Base-by-base conservation (phyloP, 257 asterid genomes). In the Striga asiatica region DNA sequence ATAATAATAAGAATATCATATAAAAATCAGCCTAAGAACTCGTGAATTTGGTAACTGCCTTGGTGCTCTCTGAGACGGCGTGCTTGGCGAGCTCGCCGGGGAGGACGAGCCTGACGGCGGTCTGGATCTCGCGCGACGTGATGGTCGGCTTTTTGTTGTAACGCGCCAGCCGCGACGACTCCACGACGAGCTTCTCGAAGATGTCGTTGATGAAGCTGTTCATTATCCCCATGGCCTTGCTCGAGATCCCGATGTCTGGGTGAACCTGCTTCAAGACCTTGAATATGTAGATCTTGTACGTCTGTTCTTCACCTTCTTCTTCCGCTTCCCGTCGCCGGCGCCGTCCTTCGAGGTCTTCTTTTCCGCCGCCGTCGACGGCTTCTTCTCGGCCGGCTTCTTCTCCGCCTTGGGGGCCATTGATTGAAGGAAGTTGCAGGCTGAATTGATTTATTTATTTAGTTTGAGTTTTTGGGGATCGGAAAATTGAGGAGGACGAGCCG, bases 21-120 rank as follows among this genome's bases (percentile, higher is more conserved):
- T n/a, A n/a, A n/a, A n/a, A n/a, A n/a, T n/a, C n/a, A n/a, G n/a
- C n/a, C n/a, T 17, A 35, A 25, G 78, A 76, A 24, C 74, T 72
- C 1, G 76, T 72, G 60, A 76, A 76, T 66, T 72, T 76, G 6
- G 76, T 76, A 5, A 76, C 78, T 13, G 74, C 78, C 63, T 68
- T 72, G 0, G 76, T 72, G 2, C 81, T 78, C 65, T 72, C 76
- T n/a, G 82, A 76, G 35, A 72, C 76, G 16, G 74, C 78, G 46
- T 72, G 82, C 20, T 76, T 76, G n/a, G 78, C 76, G 43, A 76
- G 47, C 43, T 76, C 81, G 19, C 76, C 76, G 2, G 81, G 78
- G 24, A 76, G 37, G 16, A 76, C 78, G 14, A 76, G 64, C 69
- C 73, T 49, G 25, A 76, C 78, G 3, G 81, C 78, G 0, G 78